phyloP scores from a whole-genome alignment of 2,329 filamentous ascomycete genomes.

The Alternaria atra region DNA sequence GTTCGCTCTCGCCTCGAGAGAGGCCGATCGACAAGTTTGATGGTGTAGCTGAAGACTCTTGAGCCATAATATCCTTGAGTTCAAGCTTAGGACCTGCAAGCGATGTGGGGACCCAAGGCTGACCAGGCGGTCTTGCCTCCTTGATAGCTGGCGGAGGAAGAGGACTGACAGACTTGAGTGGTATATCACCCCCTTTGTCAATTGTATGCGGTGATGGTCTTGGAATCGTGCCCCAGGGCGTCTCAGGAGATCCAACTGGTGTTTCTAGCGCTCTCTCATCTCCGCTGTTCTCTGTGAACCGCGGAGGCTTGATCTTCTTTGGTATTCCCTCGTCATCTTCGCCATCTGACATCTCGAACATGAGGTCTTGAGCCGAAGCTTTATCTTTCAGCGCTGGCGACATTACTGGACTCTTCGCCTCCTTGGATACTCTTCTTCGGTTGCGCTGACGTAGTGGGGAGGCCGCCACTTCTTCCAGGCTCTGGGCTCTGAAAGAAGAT shows the following conservation, averaged over 20 bases:
- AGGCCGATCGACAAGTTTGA: conserved; percentile 64
- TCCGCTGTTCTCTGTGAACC: conserved; percentile 21
- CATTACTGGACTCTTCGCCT: conserved; percentile 66
- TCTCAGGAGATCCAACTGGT: conserved; percentile 33
- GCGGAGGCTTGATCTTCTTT: conserved; percentile 35
- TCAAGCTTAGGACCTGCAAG: conserved; percentile 72
- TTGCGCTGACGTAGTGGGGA: conserved; percentile 58
- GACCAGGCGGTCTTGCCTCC: conserved; percentile 41
- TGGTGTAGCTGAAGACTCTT: conserved; percentile 61
- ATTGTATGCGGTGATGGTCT: conserved; percentile 26
- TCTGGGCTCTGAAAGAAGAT: conserved; percentile 69
- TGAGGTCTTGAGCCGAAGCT: conserved; percentile 76
- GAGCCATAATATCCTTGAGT: conserved; percentile 78
- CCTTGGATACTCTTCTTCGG: conserved; percentile 53
- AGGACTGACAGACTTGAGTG: conserved; percentile 37
- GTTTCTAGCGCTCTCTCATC: conserved; percentile 21
- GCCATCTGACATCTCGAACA: conserved; percentile 95
- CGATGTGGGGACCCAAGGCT: conserved; percentile 63
- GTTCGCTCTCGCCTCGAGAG: conserved; percentile 54
- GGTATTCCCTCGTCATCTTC: conserved; percentile 36
- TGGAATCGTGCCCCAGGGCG: conserved; percentile 35
- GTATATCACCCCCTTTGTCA: conserved; percentile 11
- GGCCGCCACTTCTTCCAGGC: conserved; percentile 68
- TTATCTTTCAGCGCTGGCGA: conserved; percentile 75
- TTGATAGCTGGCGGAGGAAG: conserved; percentile 29